Evolutionary conservation across 2,329 filamentous ascomycete species (phyloP), one percentile per base, ranked within the genome.

Genomic region (Neonectria ditissima): DNA sequence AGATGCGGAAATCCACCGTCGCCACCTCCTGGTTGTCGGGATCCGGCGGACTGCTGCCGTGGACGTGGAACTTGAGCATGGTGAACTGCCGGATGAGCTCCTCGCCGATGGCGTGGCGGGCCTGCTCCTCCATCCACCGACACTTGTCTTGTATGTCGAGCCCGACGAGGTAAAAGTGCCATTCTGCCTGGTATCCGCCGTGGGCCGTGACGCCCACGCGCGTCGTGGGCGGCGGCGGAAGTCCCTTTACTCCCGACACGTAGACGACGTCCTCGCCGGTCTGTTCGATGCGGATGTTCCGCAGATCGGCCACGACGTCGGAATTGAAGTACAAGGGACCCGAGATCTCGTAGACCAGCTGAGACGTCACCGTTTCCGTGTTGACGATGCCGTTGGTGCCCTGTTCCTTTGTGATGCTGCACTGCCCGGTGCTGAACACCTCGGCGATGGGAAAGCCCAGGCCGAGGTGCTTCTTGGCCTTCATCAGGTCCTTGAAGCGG

Each of bases 371-470:
- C 2, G 74, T 77, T 18, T 67, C 69, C 10, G 61, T 63, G 22
- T 65, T 71, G 30, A 70, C 71, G 18, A 64, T 65, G 16, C 73
- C 74, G 34, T 62, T 59, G 4, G 70, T 73, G 26, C 65, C 57
- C 11, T 64, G 22, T 55, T 75, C 71, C 59, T 75, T 76, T 30
- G 64, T 67, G 39, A 77, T 72, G 44, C 69, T 62, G 28, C 68
- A 71, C 54, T 66, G 63, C 1, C 84, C 84, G 65, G 83, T 81
- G 2, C 66, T 69, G 20, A 77, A 78, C 11, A 87, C 78, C 54
- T 86, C 83, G 0, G 81, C 83, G 64, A 86, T 84, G 1, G 81
- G 82, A 58, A 84, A 85, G 0, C 78, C 78, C 1, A 83, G 77
- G 48, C 82, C 80, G 11, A 64, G 56, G 26, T 66, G 61, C 39